A percentile compares a stretch with the other conserved stretches of the same genome.
These are phyloP conservation scores for Debaryomycetaceae sp. DNA, from an alignment of 1,139 yeast species.

Conservation along the genomic window DNA sequence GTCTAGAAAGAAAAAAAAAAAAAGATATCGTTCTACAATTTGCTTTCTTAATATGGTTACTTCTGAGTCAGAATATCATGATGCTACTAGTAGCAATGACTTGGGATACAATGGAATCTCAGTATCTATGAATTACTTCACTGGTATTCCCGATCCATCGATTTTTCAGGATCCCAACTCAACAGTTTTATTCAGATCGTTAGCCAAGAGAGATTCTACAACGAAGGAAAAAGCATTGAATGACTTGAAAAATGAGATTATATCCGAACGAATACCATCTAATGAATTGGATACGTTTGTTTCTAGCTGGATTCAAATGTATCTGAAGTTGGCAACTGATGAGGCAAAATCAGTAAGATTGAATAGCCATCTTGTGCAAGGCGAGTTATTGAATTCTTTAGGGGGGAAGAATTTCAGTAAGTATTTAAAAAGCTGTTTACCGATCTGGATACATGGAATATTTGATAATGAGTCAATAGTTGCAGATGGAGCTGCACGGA, in stretches of 20 bases:
- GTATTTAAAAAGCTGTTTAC: slow-evolving; percentile 67
- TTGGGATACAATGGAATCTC: slow-evolving; percentile 56
- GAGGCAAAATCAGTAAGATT: slow-evolving; percentile 62
- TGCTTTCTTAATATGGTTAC: no score
- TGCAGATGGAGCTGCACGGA: slow-evolving; percentile 44
- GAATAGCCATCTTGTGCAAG: slow-evolving; percentile 63
- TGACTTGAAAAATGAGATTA: slow-evolving; percentile 40
- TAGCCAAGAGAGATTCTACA: slow-evolving; percentile 73
- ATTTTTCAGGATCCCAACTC: slow-evolving; percentile 56
- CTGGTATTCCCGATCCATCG: slow-evolving; percentile 72
- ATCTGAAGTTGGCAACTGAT: slow-evolving; percentile 74
- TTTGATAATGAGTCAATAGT: slow-evolving; percentile 69
- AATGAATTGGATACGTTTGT: slow-evolving; percentile 48
- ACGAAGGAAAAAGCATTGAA: slow-evolving; percentile 79
- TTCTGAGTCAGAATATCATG: no score
- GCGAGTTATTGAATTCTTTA: slow-evolving; percentile 42
- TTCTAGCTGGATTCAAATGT: slow-evolving; percentile 75
- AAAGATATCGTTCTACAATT: no score
- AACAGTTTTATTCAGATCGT: slow-evolving; percentile 65
- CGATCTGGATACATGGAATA: slow-evolving; percentile 68
- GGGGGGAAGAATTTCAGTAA: slow-evolving; percentile 61
- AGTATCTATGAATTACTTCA: slow-evolving; percentile 70
- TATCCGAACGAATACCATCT: slow-evolving; percentile 14
- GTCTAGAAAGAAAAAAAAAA: no score
- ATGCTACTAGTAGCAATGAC: slow-evolving; percentile 15